These are phyloP conservation scores for Suillus alpinus DNA, from an alignment of 768 basidiomycete species.

Conservation along the genomic window DNA sequence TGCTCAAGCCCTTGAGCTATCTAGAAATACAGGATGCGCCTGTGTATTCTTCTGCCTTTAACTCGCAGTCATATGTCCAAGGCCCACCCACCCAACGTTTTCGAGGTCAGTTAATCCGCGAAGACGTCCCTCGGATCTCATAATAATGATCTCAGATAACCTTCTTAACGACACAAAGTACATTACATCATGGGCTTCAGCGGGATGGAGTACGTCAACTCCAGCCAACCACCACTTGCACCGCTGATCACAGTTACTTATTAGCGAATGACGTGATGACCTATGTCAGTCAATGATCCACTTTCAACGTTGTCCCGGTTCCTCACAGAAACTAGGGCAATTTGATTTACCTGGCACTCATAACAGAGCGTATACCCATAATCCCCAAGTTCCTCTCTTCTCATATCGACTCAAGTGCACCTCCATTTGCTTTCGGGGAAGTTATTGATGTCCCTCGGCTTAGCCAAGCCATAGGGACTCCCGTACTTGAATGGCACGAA, in stretches of 20 bases:
- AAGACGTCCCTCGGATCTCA: not conserved
- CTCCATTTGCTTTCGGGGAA: constrained; percentile 52
- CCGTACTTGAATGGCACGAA: constrained; percentile 63
- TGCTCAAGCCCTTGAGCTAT: not conserved
- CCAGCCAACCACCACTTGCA: not conserved
- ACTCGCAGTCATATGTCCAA: constrained; percentile 16
- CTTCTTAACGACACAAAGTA: constrained; percentile 58
- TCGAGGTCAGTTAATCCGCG: constrained; percentile 39
- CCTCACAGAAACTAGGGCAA: constrained; percentile 45
- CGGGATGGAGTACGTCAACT: constrained; percentile 64
- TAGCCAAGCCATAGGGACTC: constrained; percentile 38
- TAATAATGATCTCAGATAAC: constrained; percentile 46
- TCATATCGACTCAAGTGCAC: constrained; percentile 49
- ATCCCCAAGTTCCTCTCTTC: constrained; percentile 57
- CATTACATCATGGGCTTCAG: constrained; percentile 70
- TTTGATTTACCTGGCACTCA: constrained; percentile 54
- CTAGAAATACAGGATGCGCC: not conserved
- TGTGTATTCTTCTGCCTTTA: not conserved
- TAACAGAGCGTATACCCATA: constrained; percentile 60
- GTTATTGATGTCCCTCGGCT: constrained; percentile 61
- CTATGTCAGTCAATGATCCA: constrained; percentile 39
- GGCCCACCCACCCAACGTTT: constrained; percentile 58
- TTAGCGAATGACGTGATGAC: constrained; percentile 79
- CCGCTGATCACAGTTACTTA: constrained; percentile 2
- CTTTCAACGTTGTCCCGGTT: not conserved